Conservation (phyloP, 169 alveolate genomes). For the Plasmodium gonderi region DNA sequence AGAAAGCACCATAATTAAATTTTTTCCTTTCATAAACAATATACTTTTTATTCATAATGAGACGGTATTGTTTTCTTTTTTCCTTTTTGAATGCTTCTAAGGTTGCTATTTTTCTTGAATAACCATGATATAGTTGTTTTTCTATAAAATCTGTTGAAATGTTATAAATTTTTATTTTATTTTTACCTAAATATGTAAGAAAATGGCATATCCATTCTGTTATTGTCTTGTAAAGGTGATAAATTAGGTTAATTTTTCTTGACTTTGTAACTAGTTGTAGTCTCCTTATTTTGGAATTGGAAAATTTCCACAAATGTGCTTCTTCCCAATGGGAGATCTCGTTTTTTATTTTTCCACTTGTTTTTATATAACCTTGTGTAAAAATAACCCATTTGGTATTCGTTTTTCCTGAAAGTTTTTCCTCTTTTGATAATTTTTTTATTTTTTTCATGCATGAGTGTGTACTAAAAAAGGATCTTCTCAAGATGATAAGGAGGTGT, state of each 20-base stretch:
- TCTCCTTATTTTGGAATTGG: neutral
- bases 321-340: neutral
- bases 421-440: too few species aligned
- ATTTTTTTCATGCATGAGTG: neutral
- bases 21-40: slow-evolving; percentile 5
- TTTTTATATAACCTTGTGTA: neutral
- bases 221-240: neutral
- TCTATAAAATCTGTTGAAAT: slow-evolving; percentile 42
- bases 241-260: neutral
- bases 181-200: neutral
- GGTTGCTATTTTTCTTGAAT: neutral
- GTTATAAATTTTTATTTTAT: slow-evolving; percentile 4
- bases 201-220: slow-evolving; percentile 5
- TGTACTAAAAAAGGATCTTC: neutral
- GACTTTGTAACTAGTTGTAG: neutral
- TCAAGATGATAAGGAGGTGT: neutral
- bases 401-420: too few species aligned
- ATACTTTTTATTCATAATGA: slow-evolving; percentile 5
- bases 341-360: neutral
- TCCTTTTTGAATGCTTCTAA: neutral
- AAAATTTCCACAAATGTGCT: neutral
- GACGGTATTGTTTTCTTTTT: neutral
- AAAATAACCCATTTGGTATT: too few species aligned
- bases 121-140: slow-evolving; percentile 12
- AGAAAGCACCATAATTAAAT: neutral